phyloP scores from a whole-genome alignment of 345 rosid species.

The Sapria himalayana region DNA sequence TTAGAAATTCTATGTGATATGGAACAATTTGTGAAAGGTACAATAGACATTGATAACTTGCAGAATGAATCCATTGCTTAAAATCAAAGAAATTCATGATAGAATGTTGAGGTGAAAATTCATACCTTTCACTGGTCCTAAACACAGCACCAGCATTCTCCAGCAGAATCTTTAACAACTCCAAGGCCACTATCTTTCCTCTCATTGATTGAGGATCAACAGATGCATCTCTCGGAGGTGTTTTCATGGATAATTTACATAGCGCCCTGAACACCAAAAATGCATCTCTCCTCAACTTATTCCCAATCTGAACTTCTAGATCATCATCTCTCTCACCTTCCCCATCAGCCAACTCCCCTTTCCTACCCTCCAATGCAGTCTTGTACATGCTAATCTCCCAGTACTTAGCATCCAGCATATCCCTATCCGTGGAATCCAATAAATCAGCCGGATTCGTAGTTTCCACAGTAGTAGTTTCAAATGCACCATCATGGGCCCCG shows the following conservation, averaged over 20 bases:
- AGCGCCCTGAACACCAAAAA: constrained; percentile 98
- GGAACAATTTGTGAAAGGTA: too few relatives aligned
- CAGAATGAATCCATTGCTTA: too few relatives aligned
- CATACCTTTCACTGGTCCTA: constrained; percentile 91
- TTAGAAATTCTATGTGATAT: too few relatives aligned
- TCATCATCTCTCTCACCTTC: constrained; percentile 83
- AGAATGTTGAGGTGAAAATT: not conserved
- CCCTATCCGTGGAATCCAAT: constrained; percentile 69
- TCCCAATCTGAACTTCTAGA: constrained; percentile 94
- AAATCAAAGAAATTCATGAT: too few relatives aligned
- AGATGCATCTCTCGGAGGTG: constrained; percentile 86
- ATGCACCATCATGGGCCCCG: constrained; percentile 50
- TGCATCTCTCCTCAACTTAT: constrained; percentile 93
- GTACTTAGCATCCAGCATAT: constrained; percentile 96
- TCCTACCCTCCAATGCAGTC: constrained; percentile 92
- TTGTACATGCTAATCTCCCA: constrained; percentile 99
- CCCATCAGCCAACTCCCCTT: constrained; percentile 89
- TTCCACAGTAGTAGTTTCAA: constrained; percentile 45
- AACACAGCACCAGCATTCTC: constrained; percentile 99
- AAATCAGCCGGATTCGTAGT: constrained; percentile 49
- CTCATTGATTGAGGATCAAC: constrained; percentile 85
- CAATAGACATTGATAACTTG: too few relatives aligned
- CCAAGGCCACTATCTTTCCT: constrained; percentile 94
- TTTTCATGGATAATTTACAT: constrained; percentile 95
- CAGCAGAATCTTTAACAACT: constrained; percentile 80